These are phyloP conservation scores for Trifolium pratense DNA, from an alignment of 306 rosid species.

Conservation along the genomic window DNA sequence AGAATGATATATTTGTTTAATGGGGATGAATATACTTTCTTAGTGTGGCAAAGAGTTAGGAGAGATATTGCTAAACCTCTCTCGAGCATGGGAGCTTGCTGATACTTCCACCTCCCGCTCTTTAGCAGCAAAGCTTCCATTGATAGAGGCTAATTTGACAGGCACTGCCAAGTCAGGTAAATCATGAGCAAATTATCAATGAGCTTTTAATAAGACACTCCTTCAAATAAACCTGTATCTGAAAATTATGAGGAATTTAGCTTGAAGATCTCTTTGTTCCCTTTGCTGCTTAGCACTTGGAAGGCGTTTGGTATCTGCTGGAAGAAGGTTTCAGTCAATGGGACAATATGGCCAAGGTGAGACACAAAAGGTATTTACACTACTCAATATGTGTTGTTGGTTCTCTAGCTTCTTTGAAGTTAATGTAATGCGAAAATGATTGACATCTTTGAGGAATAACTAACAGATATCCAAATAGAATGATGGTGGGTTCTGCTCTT, in stretches of 20 bases:
- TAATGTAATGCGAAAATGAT: background rate
- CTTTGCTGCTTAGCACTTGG: constrained; percentile 72
- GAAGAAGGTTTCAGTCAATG: constrained; percentile 92
- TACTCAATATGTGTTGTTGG: constrained; percentile 18
- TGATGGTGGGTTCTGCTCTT: constrained; percentile 5
- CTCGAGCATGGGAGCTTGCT: constrained; percentile 89
- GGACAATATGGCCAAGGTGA: constrained; percentile 95
- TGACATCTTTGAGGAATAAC: constrained; percentile 15
- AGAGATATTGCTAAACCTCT: constrained; percentile 75
- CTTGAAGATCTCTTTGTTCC: constrained; percentile 43
- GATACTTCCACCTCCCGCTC: constrained; percentile 75
- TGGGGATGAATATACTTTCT: constrained; percentile 25
- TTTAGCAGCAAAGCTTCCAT: constrained; percentile 69
- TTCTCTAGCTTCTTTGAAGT: too few species aligned
- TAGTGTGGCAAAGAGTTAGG: constrained; percentile 95
- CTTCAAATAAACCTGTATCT: background rate
- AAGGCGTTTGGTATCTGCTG: constrained; percentile 80
- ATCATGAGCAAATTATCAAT: constrained; percentile 20
- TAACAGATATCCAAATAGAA: constrained; percentile 18
- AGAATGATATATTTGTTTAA: constrained; percentile 27
- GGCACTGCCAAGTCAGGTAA: constrained; percentile 80
- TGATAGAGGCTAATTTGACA: constrained; percentile 60
- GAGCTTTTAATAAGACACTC: constrained; percentile 35
- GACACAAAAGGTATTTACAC: constrained; percentile 72
- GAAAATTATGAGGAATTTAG: constrained; percentile 2